These are phyloP conservation scores for Musa beccarii DNA, from an alignment of 176 grass and related monocot genomes.

Conservation along the genomic window DNA sequence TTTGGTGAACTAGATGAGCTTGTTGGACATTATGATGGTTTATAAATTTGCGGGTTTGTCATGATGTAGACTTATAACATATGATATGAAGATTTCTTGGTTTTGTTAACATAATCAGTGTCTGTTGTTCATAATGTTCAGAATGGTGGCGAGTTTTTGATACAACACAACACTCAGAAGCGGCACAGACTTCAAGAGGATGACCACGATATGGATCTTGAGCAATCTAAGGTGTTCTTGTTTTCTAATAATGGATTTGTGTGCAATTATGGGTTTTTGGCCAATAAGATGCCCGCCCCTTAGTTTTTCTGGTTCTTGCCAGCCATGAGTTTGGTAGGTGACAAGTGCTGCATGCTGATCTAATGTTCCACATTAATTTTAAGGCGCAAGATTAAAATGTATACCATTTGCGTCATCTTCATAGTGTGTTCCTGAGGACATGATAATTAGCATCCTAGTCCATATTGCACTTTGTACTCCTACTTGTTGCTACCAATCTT, in stretches of 20 bases:
- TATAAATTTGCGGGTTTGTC: not conserved
- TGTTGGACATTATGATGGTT: not conserved
- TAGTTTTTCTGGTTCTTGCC: not conserved
- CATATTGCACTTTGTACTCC: not conserved
- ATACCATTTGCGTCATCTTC: not conserved
- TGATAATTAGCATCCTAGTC: not conserved
- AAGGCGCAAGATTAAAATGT: too few species aligned
- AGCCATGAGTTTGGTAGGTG: not conserved
- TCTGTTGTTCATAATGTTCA: conserved; percentile 28
- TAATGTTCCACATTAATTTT: not conserved
- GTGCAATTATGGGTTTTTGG: not conserved
- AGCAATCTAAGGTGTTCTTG: conserved; percentile 51
- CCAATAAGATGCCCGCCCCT: too few species aligned
- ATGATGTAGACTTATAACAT: not conserved
- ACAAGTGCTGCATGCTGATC: not conserved
- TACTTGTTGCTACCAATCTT: too few species aligned
- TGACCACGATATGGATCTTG: conserved; percentile 29
- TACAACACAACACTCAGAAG: conserved; percentile 87
- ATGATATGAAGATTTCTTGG: not conserved
- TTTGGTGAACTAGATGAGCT: not conserved
- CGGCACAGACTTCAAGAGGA: conserved; percentile 54
- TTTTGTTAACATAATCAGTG: not conserved
- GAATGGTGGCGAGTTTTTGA: conserved; percentile 79
- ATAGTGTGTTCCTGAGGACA: not conserved
- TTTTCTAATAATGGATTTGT: not conserved